Evolutionary conservation across 345 rosid species (phyloP), one percentile per base, ranked within the genome.

Genomic region (Populus pruinosa): DNA sequence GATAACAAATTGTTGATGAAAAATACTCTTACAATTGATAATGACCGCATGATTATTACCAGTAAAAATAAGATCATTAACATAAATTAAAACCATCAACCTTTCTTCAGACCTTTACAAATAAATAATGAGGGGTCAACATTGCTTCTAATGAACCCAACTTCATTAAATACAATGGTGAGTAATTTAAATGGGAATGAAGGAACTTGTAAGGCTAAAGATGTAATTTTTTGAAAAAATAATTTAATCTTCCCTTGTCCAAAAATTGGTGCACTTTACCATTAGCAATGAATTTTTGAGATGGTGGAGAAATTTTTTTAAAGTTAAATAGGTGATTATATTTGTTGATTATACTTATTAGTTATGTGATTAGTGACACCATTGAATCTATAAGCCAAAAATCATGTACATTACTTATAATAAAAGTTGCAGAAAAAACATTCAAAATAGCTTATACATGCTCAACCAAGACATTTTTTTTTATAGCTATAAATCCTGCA

Each of bases 61-160:
- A 17, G 56, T 17, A 17, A 50, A 5, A 50, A 50, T 50, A 50
- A 50, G 6, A 50, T 50, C 56, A 0, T 50, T n/a, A 49, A 50
- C 56, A 50, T 50, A 50, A 6, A 50, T 50, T 49, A 5, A 50
- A 50, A 50, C 56, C 6, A 50, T 0, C 0, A 50, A 50, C 1
- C 0, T 17, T 17, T 50, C 21, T 1, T 50, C 0, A 1, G 56
- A 14, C 0, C 0, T 50, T 5, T 17, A 1, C 2, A 8, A 17
- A 50, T 0, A 50, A 50, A 17, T 17, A 50, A 5, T 0, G n/a
- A 17, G 56, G 4, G 21, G 0, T 50, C 56, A 2, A 0, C n/a
- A 17, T 16, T 50, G 56, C n/a, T 50, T 50, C 2, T 50, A 1
- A 18, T 50, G 8, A 50, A 50, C 2, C 8, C 8, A 17, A 50